A percentile compares a stretch with the other conserved stretches of the same genome.
These are phyloP conservation scores for Metschnikowia santaceciliae DNA, from an alignment of 805 yeast species.

Conservation along the genomic window DNA sequence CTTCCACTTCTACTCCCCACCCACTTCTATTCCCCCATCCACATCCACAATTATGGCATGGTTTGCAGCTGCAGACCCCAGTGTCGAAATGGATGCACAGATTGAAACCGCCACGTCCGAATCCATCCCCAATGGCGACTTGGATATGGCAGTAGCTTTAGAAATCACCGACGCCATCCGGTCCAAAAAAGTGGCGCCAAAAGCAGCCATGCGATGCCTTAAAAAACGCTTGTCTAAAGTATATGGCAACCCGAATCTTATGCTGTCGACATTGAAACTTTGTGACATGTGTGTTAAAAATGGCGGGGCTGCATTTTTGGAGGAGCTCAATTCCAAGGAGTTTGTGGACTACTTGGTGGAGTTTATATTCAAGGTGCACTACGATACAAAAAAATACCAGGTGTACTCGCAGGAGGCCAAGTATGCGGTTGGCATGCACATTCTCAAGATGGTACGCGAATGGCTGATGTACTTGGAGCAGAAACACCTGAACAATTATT, in stretches of 20 bases:
- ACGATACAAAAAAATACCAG: constrained; percentile 26
- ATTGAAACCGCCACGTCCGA: constrained; percentile 81
- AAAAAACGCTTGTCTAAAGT: constrained; percentile 65
- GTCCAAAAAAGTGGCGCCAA: constrained; percentile 72
- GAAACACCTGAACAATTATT: constrained; percentile 54
- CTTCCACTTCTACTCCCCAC: neutral
- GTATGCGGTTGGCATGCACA: constrained; percentile 48
- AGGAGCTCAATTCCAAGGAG: constrained; percentile 77
- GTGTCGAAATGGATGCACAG: constrained; percentile 51
- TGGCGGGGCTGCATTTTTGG: constrained; percentile 82
- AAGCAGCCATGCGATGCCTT: constrained; percentile 79
- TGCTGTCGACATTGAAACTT: constrained; percentile 69
- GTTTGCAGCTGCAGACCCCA: constrained; percentile 40
- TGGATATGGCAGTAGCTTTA: constrained; percentile 65
- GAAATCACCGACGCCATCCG: constrained; percentile 87
- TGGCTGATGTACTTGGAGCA: constrained; percentile 77
- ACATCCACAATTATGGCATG: constrained; percentile 41
- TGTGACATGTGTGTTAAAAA: constrained; percentile 87
- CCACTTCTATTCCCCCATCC: neutral
- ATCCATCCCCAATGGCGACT: constrained; percentile 87
- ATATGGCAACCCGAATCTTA: constrained; percentile 70
- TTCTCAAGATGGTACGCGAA: constrained; percentile 63
- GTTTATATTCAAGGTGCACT: constrained; percentile 35
- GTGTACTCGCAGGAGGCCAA: constrained; percentile 23
- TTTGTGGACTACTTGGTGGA: constrained; percentile 77